phyloP scores from a whole-genome alignment of 306 rosid species.

The Inga laurina region DNA sequence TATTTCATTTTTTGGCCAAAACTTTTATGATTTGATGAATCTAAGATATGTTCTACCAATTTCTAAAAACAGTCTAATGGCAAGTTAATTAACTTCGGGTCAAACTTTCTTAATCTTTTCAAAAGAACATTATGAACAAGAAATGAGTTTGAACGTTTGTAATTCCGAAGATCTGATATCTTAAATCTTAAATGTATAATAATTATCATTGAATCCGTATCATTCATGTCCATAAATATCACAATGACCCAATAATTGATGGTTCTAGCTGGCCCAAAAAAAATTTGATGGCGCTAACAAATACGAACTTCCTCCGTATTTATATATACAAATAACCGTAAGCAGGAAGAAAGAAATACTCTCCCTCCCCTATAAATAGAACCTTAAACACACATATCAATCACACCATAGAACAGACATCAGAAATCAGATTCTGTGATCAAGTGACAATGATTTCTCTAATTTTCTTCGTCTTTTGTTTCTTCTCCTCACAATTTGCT shows the following conservation, averaged over 20 bases:
- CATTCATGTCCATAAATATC: neutral
- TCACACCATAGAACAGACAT: too few relatives aligned
- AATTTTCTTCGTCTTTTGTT: conserved; percentile 37
- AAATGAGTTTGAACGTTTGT: neutral
- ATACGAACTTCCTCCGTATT: neutral
- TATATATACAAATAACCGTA: neutral
- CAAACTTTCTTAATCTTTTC: neutral
- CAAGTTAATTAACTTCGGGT: neutral
- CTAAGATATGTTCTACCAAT: neutral
- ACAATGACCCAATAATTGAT: neutral
- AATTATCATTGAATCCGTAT: neutral
- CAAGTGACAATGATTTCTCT: conserved; percentile 37
- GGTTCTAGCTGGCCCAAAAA: too few relatives aligned
- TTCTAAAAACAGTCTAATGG: neutral
- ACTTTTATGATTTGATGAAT: too few relatives aligned
- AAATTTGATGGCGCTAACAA: neutral
- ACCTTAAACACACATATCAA: neutral
- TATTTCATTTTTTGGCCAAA: too few relatives aligned
- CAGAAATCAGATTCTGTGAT: neutral
- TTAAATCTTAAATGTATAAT: neutral
- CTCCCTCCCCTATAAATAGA: too few relatives aligned
- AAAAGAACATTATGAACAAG: neutral
- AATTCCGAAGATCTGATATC: neutral
- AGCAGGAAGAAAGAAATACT: too few relatives aligned
- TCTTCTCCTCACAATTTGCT: conserved; percentile 34